A percentile compares a stretch with the other conserved stretches of the same genome.
Conservation (phyloP, 495 filamentous ascomycete genomes). For the Letharia columbiana region DNA sequence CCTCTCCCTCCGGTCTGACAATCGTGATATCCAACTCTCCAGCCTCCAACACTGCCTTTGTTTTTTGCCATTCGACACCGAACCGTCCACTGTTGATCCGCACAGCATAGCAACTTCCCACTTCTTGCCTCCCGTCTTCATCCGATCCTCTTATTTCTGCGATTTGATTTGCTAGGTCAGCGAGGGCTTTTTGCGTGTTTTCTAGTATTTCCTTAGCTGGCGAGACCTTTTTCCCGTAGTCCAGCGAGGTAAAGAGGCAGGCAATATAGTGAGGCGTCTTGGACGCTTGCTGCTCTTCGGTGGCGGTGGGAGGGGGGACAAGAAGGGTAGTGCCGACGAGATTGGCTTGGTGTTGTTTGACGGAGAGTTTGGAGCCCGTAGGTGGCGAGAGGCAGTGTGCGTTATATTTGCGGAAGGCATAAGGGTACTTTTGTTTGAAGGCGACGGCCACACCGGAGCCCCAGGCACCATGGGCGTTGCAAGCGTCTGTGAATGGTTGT, state of each 20-base stretch:
- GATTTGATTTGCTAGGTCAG: conserved; percentile 34
- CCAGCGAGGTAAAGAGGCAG: conserved; percentile 39
- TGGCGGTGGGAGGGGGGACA: conserved; percentile 35
- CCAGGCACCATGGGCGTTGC: conserved; percentile 40
- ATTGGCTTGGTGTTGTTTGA: conserved; percentile 20
- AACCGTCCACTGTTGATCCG: conserved; percentile 40
- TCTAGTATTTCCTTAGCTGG: conserved; percentile 30
- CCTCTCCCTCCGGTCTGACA: conserved; percentile 23
- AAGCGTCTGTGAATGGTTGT: conserved; percentile 32
- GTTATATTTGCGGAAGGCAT: conserved; percentile 15
- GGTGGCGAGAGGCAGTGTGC: conserved; percentile 7
- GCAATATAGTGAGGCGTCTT: conserved; percentile 37
- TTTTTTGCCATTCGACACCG: conserved; percentile 32
- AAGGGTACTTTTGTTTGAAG: conserved; percentile 16
- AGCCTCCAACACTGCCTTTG: conserved; percentile 29
- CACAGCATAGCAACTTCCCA: conserved; percentile 30
- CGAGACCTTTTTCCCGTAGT: conserved; percentile 27
- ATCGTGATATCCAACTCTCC: conserved; percentile 29
- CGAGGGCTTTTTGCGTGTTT: conserved; percentile 35
- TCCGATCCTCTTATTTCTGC: conserved; percentile 1
- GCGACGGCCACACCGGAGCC: conserved; percentile 25
- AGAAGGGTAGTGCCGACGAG: conserved; percentile 37
- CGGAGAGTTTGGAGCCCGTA: background rate
- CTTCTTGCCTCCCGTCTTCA: background rate
- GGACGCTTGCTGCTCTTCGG: background rate